Conservation (phyloP, 495 filamentous ascomycete genomes). For the Chaetomium tenue region DNA sequence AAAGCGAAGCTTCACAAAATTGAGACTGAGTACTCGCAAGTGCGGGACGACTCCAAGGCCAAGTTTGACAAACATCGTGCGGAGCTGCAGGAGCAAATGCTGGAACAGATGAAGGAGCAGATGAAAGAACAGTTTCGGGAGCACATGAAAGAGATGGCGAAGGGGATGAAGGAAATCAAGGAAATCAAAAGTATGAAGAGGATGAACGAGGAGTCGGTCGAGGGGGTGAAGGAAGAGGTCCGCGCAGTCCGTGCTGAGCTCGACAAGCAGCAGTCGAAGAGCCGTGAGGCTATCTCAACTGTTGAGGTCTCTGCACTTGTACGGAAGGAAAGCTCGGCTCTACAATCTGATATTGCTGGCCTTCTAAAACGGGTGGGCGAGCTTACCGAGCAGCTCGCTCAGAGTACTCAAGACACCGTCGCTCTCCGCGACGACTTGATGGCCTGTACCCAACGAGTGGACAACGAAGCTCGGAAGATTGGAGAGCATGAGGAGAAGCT, state of each 20-base stretch:
- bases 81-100: not conserved
- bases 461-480: slow-evolving; percentile 9
- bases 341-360: not conserved
- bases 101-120: slow-evolving; percentile 4
- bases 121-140: slow-evolving; percentile 1
- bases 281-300: not conserved
- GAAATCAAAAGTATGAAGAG: not conserved
- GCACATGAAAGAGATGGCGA: slow-evolving; percentile 6
- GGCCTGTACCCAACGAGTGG: slow-evolving; percentile 3
- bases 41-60: not conserved
- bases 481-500: slow-evolving; percentile 20
- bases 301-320: not conserved
- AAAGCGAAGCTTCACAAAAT: slow-evolving; percentile 10
- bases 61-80: not conserved
- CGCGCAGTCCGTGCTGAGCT: slow-evolving; percentile 8
- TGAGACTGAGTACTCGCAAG: not conserved
- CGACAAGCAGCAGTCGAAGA: slow-evolving; percentile 6
- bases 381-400: slow-evolving; percentile 1
- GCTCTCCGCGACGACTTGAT: not conserved
- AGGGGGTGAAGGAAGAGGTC: slow-evolving; percentile 2
- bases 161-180: slow-evolving; percentile 5
- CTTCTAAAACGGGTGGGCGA: slow-evolving; percentile 9
- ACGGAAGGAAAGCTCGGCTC: not conserved
- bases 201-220: slow-evolving; percentile 11
- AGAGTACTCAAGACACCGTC: not conserved